Evolutionary conservation across 345 rosid genomes (phyloP).

Genomic region (Sonneratia alba): DNA sequence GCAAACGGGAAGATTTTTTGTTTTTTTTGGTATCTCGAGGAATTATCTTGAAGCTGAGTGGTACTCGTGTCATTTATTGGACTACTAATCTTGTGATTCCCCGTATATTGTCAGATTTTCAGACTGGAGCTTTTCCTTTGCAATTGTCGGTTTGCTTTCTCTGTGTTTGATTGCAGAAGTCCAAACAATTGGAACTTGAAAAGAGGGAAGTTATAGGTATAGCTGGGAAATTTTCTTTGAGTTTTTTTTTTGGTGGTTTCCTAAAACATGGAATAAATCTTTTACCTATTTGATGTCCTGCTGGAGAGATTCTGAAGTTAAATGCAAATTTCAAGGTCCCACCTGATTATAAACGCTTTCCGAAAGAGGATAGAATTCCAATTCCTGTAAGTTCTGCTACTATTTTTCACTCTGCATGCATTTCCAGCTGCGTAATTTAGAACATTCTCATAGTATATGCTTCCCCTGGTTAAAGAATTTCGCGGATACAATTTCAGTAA

Average conservation of each 20-base stretch:
- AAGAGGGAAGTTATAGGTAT: conserved; percentile 72
- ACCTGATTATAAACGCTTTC: conserved; percentile 66
- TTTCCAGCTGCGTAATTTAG: not conserved
- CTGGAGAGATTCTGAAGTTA: conserved; percentile 77
- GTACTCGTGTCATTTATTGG: not conserved
- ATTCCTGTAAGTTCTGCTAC: conserved; percentile 55
- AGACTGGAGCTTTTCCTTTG: not conserved
- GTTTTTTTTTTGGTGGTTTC: not conserved
- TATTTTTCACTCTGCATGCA: not conserved
- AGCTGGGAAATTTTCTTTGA: conserved; percentile 5
- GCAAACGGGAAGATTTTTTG: not conserved
- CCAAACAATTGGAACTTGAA: conserved; percentile 58
- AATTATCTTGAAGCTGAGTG: not conserved
- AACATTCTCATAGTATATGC: not conserved
- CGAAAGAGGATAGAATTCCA: conserved; percentile 67
- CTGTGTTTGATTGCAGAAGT: conserved; percentile 36
- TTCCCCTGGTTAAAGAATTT: conserved; percentile 55
- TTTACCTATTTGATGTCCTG: conserved; percentile 11
- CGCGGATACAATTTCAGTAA: conserved; percentile 52
- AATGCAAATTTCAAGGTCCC: conserved; percentile 84
- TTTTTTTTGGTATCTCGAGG: not conserved
- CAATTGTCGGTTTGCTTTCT: not conserved
- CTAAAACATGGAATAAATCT: not conserved
- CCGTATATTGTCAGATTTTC: not conserved
- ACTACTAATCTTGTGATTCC: not conserved